phyloP scores from a whole-genome alignment of 352 stramenopile genomes.

The Phytophthora crassamura region DNA sequence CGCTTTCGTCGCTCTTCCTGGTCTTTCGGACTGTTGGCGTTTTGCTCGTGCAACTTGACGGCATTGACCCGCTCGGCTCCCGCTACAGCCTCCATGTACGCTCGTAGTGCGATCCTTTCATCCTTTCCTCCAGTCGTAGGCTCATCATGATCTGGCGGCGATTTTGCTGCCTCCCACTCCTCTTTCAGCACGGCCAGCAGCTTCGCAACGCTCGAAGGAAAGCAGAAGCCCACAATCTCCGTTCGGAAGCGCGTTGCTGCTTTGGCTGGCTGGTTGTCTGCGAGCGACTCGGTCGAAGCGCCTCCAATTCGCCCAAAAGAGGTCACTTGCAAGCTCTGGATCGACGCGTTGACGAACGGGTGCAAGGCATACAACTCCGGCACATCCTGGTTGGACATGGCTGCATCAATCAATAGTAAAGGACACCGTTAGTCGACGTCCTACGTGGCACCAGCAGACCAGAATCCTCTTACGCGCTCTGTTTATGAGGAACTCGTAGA shows the following conservation, averaged over 20 bases:
- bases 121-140: constrained; percentile 5
- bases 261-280: constrained; percentile 25
- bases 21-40: constrained; percentile 2
- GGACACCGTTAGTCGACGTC: not conserved
- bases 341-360: constrained; percentile 70
- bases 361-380: constrained; percentile 60
- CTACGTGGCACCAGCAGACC: no score
- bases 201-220: constrained; percentile 41
- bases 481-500: constrained; percentile 85
- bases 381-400: constrained; percentile 81
- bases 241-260: constrained; percentile 39
- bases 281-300: constrained; percentile 11
- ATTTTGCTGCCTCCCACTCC: constrained; percentile 26
- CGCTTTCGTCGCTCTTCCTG: constrained; percentile 41
- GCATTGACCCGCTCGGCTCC: constrained; percentile 70
- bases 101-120: constrained; percentile 29
- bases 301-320: constrained; percentile 39
- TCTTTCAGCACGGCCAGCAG: constrained; percentile 53
- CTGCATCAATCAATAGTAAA: constrained; percentile 29
- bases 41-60: constrained; percentile 44
- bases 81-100: constrained; percentile 52
- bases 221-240: constrained; percentile 68
- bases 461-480: constrained; percentile 58
- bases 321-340: constrained; percentile 55
- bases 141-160: constrained; percentile 7